Percentiles rank a stretch among this genome's conserved stretches.
Conservation (phyloP, 1,284 basidiomycete genomes). For the Rhodotorula mucilaginosa region DNA sequence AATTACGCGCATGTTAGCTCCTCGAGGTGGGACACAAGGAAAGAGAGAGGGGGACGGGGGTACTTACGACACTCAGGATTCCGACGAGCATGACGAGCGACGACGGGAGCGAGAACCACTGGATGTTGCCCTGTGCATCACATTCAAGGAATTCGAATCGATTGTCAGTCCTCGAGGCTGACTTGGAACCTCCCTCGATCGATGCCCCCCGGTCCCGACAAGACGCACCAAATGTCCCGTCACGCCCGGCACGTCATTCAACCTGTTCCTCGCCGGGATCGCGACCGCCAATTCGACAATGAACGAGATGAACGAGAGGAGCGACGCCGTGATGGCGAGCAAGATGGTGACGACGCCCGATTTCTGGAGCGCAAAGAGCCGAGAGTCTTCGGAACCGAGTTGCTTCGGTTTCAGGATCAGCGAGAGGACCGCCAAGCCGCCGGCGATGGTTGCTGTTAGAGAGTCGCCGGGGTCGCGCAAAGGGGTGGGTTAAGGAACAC, state of each 20-base stretch:
- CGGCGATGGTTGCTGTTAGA: constrained; percentile 25
- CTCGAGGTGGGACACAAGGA: too few relatives aligned
- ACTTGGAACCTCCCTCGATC: too few relatives aligned
- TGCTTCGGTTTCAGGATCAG: constrained; percentile 31
- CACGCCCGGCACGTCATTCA: constrained; percentile 25
- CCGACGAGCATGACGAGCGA: constrained; percentile 30
- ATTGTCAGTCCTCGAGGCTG: not conserved
- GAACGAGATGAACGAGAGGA: constrained; percentile 30
- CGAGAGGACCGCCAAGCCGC: constrained; percentile 20
- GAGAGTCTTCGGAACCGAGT: constrained; percentile 33
- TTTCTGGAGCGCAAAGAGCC: constrained; percentile 36
- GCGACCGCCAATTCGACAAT: constrained; percentile 28
- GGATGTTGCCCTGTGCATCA: constrained; percentile 31
- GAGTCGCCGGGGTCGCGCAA: too few relatives aligned
- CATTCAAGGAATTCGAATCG: too few relatives aligned
- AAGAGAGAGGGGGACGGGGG: not conserved
- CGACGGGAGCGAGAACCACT: constrained; percentile 36
- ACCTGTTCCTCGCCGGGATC: constrained; percentile 26
- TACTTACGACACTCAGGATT: constrained; percentile 24
- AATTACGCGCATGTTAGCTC: not conserved
- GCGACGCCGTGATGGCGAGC: constrained; percentile 19
- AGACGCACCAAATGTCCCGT: constrained; percentile 18
- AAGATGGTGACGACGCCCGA: constrained; percentile 37
- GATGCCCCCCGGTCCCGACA: too few relatives aligned
- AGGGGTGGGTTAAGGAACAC: not conserved